phyloP scores from a whole-genome alignment of 176 grass and related monocot species.

The Dactylis glomerata region DNA sequence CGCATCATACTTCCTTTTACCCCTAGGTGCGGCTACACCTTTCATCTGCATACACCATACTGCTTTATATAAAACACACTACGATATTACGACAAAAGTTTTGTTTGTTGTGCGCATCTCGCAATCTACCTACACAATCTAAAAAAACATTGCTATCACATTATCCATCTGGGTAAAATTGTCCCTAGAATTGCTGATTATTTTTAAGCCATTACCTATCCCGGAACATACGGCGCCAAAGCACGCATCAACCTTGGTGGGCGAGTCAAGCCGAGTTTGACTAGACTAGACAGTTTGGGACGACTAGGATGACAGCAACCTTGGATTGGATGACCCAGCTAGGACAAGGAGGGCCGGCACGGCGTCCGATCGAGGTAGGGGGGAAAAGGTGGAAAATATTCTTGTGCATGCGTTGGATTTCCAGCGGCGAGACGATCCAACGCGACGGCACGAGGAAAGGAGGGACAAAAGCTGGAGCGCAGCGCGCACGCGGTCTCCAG shows the following conservation, averaged over 20 bases:
- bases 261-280: background rate
- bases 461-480: conserved; percentile 21
- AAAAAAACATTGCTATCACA: too few relatives aligned
- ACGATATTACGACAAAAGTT: too few relatives aligned
- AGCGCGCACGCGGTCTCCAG: background rate
- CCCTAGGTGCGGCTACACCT: too few relatives aligned
- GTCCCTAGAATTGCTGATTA: too few relatives aligned
- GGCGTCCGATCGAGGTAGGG: background rate
- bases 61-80: too few relatives aligned
- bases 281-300: background rate
- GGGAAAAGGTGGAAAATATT: background rate
- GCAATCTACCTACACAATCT: too few relatives aligned
- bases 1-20: too few relatives aligned
- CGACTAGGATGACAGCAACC: background rate
- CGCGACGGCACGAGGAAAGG: background rate
- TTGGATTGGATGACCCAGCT: background rate
- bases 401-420: background rate
- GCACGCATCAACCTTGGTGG: background rate
- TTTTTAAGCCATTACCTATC: too few relatives aligned
- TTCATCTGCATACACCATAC: too few relatives aligned
- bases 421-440: background rate
- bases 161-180: too few relatives aligned
- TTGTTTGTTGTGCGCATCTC: too few relatives aligned
- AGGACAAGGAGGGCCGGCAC: background rate
- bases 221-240: background rate